Percentiles rank a stretch among this genome's conserved stretches.
These are phyloP conservation scores for Salvia sclarea DNA, from an alignment of 305 asterid genomes.

Conservation along the genomic window DNA sequence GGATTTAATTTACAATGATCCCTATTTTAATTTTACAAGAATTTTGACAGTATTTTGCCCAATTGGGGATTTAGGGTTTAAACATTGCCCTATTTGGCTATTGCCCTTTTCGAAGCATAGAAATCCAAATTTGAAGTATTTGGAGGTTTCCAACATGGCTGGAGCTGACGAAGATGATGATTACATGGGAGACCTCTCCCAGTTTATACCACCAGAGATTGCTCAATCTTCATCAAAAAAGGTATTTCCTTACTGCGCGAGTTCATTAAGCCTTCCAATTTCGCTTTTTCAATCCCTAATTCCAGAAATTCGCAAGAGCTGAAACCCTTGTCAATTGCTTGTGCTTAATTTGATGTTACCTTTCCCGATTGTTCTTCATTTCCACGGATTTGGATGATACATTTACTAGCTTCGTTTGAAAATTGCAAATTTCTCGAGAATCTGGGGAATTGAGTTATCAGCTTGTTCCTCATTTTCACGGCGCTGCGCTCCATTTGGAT, in stretches of 20 bases:
- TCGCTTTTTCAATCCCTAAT: conserved; percentile 22
- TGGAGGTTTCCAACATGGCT: too few relatives aligned
- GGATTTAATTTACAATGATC: too few relatives aligned
- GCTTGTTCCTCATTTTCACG: too few relatives aligned
- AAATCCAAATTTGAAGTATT: too few relatives aligned
- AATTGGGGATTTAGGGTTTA: too few relatives aligned
- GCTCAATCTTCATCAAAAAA: conserved; percentile 52
- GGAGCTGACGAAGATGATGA: too few relatives aligned
- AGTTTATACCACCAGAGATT: too few relatives aligned
- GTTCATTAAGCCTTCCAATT: not conserved
- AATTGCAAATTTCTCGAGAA: not conserved
- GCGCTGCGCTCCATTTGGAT: not conserved
- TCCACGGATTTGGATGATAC: not conserved
- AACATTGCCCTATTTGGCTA: too few relatives aligned
- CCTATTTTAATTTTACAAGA: too few relatives aligned
- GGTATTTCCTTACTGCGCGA: conserved; percentile 38
- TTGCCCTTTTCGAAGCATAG: too few relatives aligned
- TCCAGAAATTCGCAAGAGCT: not conserved
- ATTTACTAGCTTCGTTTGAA: not conserved
- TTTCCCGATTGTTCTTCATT: not conserved
- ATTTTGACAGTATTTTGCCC: too few relatives aligned
- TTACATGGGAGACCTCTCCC: too few relatives aligned
- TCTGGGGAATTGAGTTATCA: not conserved
- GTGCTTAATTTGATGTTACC: not conserved
- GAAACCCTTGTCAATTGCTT: not conserved